Conservation (phyloP, 768 basidiomycete species). For the Clathrus columnatus region DNA sequence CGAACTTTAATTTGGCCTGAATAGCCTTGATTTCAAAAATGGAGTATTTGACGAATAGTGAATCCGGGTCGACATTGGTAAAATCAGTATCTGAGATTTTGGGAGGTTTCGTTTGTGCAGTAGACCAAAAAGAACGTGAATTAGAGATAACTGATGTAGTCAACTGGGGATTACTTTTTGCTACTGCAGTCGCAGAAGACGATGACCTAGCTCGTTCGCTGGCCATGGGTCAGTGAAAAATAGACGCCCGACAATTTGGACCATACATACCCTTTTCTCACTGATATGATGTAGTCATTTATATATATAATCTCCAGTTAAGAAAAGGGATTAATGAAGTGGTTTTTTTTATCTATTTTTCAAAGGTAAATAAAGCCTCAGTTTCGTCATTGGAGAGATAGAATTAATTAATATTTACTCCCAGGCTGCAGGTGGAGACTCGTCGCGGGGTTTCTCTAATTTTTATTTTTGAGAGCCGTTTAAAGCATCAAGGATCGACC, state of each 20-base stretch:
- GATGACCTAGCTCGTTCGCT: neutral
- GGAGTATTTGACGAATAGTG: slow-evolving; percentile 63
- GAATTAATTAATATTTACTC: too few relatives aligned
- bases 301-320: too few relatives aligned
- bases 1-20: slow-evolving; percentile 61
- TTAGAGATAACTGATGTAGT: neutral
- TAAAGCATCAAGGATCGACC: too few relatives aligned
- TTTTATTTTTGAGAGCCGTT: too few relatives aligned
- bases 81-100: slow-evolving; percentile 10
- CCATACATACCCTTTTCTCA: neutral
- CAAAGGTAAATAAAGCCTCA: too few relatives aligned
- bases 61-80: slow-evolving; percentile 51
- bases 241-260: neutral
- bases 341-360: too few relatives aligned
- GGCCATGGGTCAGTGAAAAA: neutral
- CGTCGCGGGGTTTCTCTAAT: too few relatives aligned
- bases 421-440: too few relatives aligned
- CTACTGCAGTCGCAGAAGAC: neutral
- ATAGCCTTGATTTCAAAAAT: slow-evolving; percentile 60
- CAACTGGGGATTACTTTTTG: neutral
- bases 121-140: neutral
- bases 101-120: neutral
- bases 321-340: too few relatives aligned
- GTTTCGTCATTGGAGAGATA: too few relatives aligned
- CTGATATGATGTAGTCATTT: too few relatives aligned